These are phyloP conservation scores for Stephania cephalantha DNA, from an alignment of 164 flowering plant genomes.

Conservation along the genomic window DNA sequence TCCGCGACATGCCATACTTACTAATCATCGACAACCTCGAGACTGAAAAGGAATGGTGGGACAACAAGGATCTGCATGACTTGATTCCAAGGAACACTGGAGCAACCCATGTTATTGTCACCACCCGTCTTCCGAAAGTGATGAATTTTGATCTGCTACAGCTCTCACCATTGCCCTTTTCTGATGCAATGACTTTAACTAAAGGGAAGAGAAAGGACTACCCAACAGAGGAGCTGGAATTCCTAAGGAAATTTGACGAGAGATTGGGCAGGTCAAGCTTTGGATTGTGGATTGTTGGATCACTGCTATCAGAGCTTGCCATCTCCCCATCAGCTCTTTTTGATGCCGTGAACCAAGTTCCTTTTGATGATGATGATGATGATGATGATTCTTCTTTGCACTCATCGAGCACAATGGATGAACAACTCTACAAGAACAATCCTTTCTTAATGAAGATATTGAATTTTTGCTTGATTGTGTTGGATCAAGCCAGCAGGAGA, in stretches of 20 bases:
- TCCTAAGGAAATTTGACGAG: constrained; percentile 52
- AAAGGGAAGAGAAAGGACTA: constrained; percentile 66
- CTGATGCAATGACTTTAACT: constrained; percentile 58
- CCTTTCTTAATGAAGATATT: constrained; percentile 53
- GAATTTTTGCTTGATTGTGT: constrained; percentile 42
- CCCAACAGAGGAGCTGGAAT: constrained; percentile 46
- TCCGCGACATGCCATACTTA: constrained; percentile 75
- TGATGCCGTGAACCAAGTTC: constrained; percentile 51
- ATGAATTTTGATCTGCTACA: constrained; percentile 61
- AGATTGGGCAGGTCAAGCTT: constrained; percentile 55
- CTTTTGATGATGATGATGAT: constrained; percentile 32
- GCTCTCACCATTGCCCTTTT: constrained; percentile 43
- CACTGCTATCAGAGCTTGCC: constrained; percentile 63
- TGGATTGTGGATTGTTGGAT: constrained; percentile 65
- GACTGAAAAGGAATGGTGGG: constrained; percentile 88
- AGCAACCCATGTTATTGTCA: constrained; percentile 76
- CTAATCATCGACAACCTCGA: constrained; percentile 81
- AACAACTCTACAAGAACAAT: constrained; percentile 55
- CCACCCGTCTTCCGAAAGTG: constrained; percentile 60
- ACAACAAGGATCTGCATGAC: constrained; percentile 71
- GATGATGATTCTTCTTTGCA: background rate
- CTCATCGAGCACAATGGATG: constrained; percentile 32
- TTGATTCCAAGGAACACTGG: constrained; percentile 76
- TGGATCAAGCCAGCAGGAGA: constrained; percentile 41
- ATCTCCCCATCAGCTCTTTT: constrained; percentile 62